phyloP scores from a whole-genome alignment of 768 basidiomycete genomes.

The Sporobolomyces pararoseus region DNA sequence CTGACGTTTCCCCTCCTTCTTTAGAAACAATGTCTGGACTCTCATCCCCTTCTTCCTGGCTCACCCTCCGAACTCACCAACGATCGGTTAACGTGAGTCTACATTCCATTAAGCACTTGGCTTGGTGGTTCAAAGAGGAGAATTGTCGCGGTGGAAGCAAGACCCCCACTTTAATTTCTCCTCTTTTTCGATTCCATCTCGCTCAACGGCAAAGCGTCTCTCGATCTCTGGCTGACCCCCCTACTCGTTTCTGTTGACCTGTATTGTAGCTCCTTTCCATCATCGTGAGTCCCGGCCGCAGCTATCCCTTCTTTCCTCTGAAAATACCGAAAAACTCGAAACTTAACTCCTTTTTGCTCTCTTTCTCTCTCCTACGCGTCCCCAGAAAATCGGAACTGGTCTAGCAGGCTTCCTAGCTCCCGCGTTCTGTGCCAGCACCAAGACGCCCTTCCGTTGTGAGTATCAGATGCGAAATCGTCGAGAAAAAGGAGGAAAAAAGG shows the following conservation, averaged over 20 bases:
- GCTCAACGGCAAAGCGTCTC: too few relatives aligned
- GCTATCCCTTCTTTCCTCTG: too few relatives aligned
- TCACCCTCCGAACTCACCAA: conserved; percentile 36
- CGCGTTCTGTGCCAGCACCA: conserved; percentile 22
- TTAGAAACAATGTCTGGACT: conserved; percentile 44
- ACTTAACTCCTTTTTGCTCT: too few relatives aligned
- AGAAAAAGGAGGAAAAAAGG: too few relatives aligned
- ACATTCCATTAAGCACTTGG: too few relatives aligned
- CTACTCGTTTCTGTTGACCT: not conserved
- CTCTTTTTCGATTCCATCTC: not conserved
- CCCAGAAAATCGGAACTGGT: conserved; percentile 15
- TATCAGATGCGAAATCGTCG: too few relatives aligned
- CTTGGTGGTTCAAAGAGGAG: too few relatives aligned
- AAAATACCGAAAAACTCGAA: too few relatives aligned
- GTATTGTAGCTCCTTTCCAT: not conserved
- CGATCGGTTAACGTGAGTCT: conserved; percentile 34
- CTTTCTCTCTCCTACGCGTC: too few relatives aligned
- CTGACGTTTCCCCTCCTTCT: conserved; percentile 9
- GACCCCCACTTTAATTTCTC: not conserved
- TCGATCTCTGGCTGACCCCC: too few relatives aligned
- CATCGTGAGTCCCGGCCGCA: conserved; percentile 2
- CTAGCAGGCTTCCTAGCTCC: conserved; percentile 31
- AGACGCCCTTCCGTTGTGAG: conserved; percentile 29
- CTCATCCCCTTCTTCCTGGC: conserved; percentile 37
- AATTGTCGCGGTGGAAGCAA: too few relatives aligned